Percentiles rank a stretch among this genome's conserved stretches.
Evolutionary conservation across 805 yeast genomes (phyloP).

Genomic region (Hanseniaspora hatyaiensis): DNA sequence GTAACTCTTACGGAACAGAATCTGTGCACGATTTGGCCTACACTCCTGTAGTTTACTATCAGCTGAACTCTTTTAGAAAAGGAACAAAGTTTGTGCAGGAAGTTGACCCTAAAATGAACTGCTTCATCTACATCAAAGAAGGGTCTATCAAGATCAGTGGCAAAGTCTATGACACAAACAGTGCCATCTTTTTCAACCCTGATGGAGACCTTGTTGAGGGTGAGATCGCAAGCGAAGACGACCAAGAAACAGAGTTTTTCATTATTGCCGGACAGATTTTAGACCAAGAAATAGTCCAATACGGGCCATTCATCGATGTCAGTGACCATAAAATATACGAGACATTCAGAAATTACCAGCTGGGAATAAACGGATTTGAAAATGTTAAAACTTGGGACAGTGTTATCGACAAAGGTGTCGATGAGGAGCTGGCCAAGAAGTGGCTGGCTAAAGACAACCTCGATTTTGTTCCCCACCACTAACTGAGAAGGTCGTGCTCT

Average conservation of each 20-base stretch:
- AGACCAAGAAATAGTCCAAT: slow-evolving; percentile 67
- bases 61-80: slow-evolving; percentile 52
- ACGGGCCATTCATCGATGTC: slow-evolving; percentile 85
- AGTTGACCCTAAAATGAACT: slow-evolving; percentile 50
- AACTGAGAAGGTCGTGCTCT: too few relatives aligned
- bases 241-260: slow-evolving; percentile 45
- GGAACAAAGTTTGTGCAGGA: slow-evolving; percentile 47
- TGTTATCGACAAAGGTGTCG: slow-evolving; percentile 31
- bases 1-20: slow-evolving; percentile 63
- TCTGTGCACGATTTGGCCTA: slow-evolving; percentile 65
- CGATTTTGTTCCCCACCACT: slow-evolving; percentile 6
- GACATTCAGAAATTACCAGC: slow-evolving; percentile 64
- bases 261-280: slow-evolving; percentile 65
- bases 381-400: slow-evolving; percentile 49
- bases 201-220: slow-evolving; percentile 59
- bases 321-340: slow-evolving; percentile 51
- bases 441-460: slow-evolving; percentile 12
- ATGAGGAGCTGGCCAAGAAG: slow-evolving; percentile 24
- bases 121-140: slow-evolving; percentile 53
- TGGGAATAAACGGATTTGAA: slow-evolving; percentile 58
- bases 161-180: slow-evolving; percentile 34
- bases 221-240: slow-evolving; percentile 31
- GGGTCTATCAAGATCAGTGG: slow-evolving; percentile 46
- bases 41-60: slow-evolving; percentile 68
- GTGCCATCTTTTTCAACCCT: slow-evolving; percentile 51